Base-by-base conservation (phyloP, 495 filamentous ascomycete species). In the Recurvomyces mirabilis region DNA sequence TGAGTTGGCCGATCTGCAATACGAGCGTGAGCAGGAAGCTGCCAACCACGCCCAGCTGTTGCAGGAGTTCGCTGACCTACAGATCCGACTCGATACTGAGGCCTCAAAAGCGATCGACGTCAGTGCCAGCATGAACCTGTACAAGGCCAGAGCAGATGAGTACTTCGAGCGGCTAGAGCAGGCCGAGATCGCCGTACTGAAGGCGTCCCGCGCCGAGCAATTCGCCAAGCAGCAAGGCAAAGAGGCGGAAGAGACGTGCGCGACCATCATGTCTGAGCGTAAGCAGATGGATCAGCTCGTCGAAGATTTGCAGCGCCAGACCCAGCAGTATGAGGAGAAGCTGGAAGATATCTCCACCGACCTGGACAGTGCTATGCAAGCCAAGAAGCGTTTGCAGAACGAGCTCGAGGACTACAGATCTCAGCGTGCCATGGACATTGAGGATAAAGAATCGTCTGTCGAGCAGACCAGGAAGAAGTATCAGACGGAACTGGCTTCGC, bases 381-480 rank as follows among this genome's bases (percentile, higher is more conserved):
- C 87, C 5, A 94, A 93, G 69, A 94, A 93, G 61, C 77, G 91
- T 33, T 75, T 98, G 5, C 91, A 98, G 63, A 88, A 98, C 58
- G 91, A 98, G 61, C 82, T 98, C 4, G 91, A 96, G 64, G 91
- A 98, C 59, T 98, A 96, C 65, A 78, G 93, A 43, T 91, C 78
- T 59, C 87, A 94, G 60, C 78, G 89, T 28, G 88, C 88, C 23
- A 93, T 93, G 52, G 91, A 98, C 56, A 80, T 96, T 20, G 91
- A 96, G 64, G 91, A 98, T 62, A 94, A 91, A 57, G 91, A 96
- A 61, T 79, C 81, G 6, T 89, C 82, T 30, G 85, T 94, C 78
- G 93, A 98, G 64, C 91, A 98, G 62, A 95, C 91, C 15, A 73
- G 91, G 48, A 87, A 87, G 67, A 98, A 98, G 65, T 98, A 98